Percentiles rank a stretch among this genome's conserved stretches.
These are phyloP conservation scores for Verruconis gallopava DNA, from an alignment of 2,329 filamentous ascomycete species.

Conservation along the genomic window DNA sequence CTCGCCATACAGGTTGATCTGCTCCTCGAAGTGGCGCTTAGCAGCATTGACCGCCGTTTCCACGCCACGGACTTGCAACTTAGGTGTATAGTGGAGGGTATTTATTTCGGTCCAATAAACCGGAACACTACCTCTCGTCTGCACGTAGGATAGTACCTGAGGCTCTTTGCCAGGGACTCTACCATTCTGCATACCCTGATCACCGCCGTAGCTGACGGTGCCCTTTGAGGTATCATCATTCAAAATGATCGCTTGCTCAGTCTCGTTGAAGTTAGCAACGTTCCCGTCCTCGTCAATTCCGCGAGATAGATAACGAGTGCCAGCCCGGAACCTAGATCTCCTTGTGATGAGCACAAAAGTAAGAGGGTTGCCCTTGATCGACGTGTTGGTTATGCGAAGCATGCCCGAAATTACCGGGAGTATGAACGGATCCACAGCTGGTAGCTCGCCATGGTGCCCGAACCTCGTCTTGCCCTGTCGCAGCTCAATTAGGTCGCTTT, in stretches of 20 bases:
- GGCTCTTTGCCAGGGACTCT: constrained; percentile 60
- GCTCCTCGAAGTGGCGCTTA: constrained; percentile 79
- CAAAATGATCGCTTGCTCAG: constrained; percentile 79
- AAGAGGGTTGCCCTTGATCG: constrained; percentile 70
- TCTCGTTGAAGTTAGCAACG: constrained; percentile 99
- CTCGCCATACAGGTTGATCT: constrained; percentile 86
- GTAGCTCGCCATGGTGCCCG: constrained; percentile 44
- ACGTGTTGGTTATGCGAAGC: constrained; percentile 78
- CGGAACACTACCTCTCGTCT: constrained; percentile 91
- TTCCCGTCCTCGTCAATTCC: constrained; percentile 88
- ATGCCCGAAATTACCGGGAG: constrained; percentile 94
- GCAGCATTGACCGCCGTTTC: constrained; percentile 71
- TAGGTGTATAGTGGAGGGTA: constrained; percentile 80
- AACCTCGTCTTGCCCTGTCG: constrained; percentile 42
- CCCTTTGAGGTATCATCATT: constrained; percentile 65
- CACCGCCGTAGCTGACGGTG: constrained; percentile 68
- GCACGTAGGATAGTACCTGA: constrained; percentile 87
- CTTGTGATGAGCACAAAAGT: constrained; percentile 82
- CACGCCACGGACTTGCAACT: constrained; percentile 72
- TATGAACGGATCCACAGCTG: constrained; percentile 78
- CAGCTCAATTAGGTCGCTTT: constrained; percentile 84
- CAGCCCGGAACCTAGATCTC: constrained; percentile 74
- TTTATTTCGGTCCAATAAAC: constrained; percentile 97
- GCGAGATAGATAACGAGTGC: constrained; percentile 88
- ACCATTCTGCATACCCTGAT: constrained; percentile 61